These are phyloP conservation scores for Cylindrodendrum hubeiense DNA, from an alignment of 2,329 filamentous ascomycete genomes.

Conservation along the genomic window DNA sequence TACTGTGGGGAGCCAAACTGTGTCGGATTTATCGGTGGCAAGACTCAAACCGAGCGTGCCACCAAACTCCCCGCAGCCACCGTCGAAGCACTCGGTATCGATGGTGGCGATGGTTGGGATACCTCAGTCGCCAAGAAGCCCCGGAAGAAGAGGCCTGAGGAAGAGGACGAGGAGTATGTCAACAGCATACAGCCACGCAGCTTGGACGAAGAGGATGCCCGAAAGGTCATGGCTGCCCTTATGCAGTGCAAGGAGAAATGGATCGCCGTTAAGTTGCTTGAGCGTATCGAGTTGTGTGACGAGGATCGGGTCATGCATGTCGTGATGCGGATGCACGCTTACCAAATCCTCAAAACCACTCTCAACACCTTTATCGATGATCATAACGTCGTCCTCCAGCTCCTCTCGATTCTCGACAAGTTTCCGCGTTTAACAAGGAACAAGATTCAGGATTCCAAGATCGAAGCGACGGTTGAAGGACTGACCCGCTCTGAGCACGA, in stretches of 20 bases:
- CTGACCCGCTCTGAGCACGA: constrained; percentile 78
- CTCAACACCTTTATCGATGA: constrained; percentile 90
- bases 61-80: constrained; percentile 91
- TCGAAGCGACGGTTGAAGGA: constrained; percentile 82
- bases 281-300: constrained; percentile 87
- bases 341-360: constrained; percentile 91
- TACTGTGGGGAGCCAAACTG: constrained; percentile 97
- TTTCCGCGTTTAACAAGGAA: constrained; percentile 94
- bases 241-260: constrained; percentile 99
- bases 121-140: constrained; percentile 89
- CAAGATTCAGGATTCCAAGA: constrained; percentile 97
- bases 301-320: constrained; percentile 89
- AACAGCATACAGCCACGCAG: constrained; percentile 86
- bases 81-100: constrained; percentile 95
- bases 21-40: constrained; percentile 95
- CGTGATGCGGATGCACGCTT: constrained; percentile 96
- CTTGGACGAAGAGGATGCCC: constrained; percentile 85
- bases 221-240: constrained; percentile 94
- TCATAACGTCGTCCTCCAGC: constrained; percentile 88
- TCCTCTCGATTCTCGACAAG: constrained; percentile 88
- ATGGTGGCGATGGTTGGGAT: constrained; percentile 93
- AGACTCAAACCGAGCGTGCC: constrained; percentile 95
- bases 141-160: constrained; percentile 89
- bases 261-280: constrained; percentile 95
- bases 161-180: constrained; percentile 96